Evolutionary conservation across 192 early-diverging fungal genomes (phyloP).

Genomic region (Backusella tuberculispora): DNA sequence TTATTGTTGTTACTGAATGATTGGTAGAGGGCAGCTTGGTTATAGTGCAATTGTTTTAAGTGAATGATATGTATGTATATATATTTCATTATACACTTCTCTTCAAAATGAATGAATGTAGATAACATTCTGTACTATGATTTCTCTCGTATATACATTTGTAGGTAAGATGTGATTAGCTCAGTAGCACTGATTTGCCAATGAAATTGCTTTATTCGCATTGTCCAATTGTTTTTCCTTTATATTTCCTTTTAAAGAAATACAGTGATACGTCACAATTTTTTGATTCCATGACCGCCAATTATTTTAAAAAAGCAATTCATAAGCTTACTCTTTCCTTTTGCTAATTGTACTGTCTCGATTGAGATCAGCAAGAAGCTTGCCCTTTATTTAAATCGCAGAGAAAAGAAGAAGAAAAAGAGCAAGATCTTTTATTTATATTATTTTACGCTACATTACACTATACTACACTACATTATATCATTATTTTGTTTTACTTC

Average conservation of each 20-base stretch:
- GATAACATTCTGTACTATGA: too few relatives aligned
- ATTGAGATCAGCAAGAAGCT: constrained; percentile 15
- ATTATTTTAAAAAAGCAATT: background rate
- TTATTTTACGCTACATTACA: background rate
- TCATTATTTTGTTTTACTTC: background rate
- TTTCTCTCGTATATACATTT: too few relatives aligned
- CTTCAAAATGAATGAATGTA: too few relatives aligned
- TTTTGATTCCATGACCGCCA: background rate
- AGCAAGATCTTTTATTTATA: background rate
- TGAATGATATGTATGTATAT: too few relatives aligned
- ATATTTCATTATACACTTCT: too few relatives aligned
- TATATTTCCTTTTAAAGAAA: background rate
- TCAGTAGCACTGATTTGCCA: background rate
- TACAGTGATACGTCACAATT: background rate
- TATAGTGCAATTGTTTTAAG: too few relatives aligned
- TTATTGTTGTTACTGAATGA: too few relatives aligned
- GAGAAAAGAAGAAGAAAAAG: background rate
- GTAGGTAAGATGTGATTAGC: too few relatives aligned
- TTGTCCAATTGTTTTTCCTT: background rate
- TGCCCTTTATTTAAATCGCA: background rate
- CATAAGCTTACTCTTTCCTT: background rate
- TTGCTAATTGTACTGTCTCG: constrained; percentile 1
- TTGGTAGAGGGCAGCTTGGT: too few relatives aligned
- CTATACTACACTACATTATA: too few relatives aligned
- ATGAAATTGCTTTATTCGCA: background rate